Evolutionary conservation across 2,329 filamentous ascomycete species (phyloP).

Genomic region (Xylaria sp.): DNA sequence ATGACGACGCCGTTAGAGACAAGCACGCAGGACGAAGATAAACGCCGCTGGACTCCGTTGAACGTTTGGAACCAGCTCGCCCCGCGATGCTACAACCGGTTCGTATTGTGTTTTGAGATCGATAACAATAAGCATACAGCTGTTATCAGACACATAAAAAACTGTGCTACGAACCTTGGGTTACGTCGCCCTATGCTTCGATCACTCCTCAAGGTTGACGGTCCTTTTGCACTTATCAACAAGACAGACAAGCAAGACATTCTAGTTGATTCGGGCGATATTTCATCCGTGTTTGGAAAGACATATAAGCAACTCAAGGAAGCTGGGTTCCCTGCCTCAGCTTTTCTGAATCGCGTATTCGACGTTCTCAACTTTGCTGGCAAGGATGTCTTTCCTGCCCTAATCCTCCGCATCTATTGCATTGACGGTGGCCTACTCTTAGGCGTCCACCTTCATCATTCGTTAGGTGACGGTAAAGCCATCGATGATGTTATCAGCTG

Average conservation of each 20-base stretch:
- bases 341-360: conserved; percentile 3
- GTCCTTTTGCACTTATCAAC: conserved; percentile 3
- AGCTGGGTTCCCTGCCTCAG: background rate
- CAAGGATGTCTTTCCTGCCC: background rate
- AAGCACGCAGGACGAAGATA: background rate
- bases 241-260: background rate
- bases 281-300: background rate
- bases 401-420: conserved; percentile 15
- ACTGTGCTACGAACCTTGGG: background rate
- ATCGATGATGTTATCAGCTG: conserved; percentile 8
- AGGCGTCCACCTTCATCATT: conserved; percentile 17
- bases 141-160: background rate
- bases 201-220: conserved; percentile 8
- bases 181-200: conserved; percentile 2
- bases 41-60: background rate
- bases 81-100: conserved; percentile 15
- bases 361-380: background rate
- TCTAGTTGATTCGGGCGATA: conserved; percentile 7
- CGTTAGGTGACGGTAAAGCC: conserved; percentile 8
- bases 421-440: conserved; percentile 12
- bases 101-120: conserved; percentile 13
- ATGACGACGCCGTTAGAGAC: conserved; percentile 1
- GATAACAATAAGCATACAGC: background rate
- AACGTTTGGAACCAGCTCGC: conserved; percentile 13
- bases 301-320: conserved; percentile 6